Evolutionary conservation across 345 rosid genomes (phyloP), one percentile per base, ranked within the genome.

Genomic region (Melaleuca alternifolia): DNA sequence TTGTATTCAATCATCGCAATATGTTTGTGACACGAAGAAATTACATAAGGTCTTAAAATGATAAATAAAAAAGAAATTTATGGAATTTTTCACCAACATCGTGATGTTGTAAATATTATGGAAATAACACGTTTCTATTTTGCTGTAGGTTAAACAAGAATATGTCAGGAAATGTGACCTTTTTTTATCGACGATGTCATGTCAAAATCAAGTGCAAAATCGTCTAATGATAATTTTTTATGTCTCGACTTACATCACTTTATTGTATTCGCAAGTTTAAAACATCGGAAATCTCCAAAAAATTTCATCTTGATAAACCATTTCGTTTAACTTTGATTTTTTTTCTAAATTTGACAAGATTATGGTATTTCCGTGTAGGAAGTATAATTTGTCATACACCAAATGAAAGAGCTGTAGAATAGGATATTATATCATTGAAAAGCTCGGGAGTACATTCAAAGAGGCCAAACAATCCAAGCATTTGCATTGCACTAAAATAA

Each of bases 221-320:
- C 23, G 15, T 14, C 15, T 8, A 7, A 30, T 16, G 77, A 26
- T 23, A 50, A 62, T 2, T 30, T 18, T 30, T 13, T 37, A 7
- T 30, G 44, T 30, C 16, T 44, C 76, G 0, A 62, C 77, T 52
- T 62, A 30, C 10, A 62, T 1, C 0, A 0, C 30, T 30, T 15
- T 30, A 62, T 10, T 21, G 77, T 33, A 18, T 20, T 21, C 54
- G 30, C 44, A 15, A 0, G 23, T 37, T 30, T 41, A 62, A 62
- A 62, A 15, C 44, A 62, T 18, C 7, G 77, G 30, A 15, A 62
- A 28, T 56, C n/a, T 26, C 5, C 11, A 59, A 59, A 59, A n/a
- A 28, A 59, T 11, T 5, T 59, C n/a, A 13, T 59, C 37, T 59
- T 2, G 1, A 30, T 62, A 0, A 8, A 21, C 77, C 41, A 0